phyloP scores from a whole-genome alignment of 495 filamentous ascomycete species.

The Xylaria castorea region DNA sequence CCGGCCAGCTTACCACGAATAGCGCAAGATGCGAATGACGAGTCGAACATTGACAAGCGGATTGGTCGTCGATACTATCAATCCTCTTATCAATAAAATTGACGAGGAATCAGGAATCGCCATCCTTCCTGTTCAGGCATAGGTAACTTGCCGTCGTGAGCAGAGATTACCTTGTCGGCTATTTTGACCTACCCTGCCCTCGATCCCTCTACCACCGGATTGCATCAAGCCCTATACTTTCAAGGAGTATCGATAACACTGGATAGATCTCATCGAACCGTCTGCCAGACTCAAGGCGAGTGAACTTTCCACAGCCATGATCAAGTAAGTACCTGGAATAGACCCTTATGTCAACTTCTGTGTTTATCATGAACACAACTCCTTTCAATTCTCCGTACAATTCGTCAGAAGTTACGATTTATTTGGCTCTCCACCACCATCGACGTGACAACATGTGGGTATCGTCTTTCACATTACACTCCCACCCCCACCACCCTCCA shows the following conservation, averaged over 20 bases:
- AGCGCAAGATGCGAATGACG: neutral
- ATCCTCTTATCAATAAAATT: neutral
- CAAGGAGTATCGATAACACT: neutral
- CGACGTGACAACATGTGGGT: too few species aligned
- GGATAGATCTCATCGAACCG: neutral
- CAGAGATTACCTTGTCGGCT: neutral
- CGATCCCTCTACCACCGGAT: neutral
- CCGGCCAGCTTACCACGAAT: neutral
- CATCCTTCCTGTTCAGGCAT: neutral
- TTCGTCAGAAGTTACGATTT: neutral
- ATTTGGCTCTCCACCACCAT: neutral
- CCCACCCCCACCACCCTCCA: neutral
- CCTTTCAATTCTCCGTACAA: neutral
- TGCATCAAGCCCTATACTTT: neutral
- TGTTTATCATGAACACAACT: neutral
- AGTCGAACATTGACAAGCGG: neutral
- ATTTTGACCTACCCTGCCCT: neutral
- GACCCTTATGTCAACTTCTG: too few species aligned
- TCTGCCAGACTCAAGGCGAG: neutral
- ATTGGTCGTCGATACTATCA: neutral
- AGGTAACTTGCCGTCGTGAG: neutral
- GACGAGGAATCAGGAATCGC: neutral
- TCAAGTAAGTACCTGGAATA: neutral
- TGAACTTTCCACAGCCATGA: neutral
- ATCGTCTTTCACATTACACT: neutral